Percentiles rank a stretch among this genome's conserved stretches.
These are phyloP conservation scores for Sarocladium kiliense DNA, from an alignment of 2,329 filamentous ascomycete genomes.

Conservation along the genomic window DNA sequence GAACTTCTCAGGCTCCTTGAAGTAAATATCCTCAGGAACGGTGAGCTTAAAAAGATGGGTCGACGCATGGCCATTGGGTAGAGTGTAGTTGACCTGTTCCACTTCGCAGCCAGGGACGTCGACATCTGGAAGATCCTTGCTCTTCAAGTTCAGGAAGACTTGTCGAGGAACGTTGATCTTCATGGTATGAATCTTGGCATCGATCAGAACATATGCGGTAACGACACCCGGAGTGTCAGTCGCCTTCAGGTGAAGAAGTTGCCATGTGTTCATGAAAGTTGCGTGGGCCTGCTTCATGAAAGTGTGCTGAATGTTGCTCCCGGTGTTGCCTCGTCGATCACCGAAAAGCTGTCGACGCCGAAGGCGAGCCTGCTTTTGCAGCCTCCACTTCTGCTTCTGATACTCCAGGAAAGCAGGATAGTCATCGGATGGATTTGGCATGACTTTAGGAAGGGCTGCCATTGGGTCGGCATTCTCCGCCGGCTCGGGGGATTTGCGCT, in stretches of 20 bases:
- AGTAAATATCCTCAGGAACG: conserved; percentile 82
- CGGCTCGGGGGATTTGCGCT: conserved; percentile 69
- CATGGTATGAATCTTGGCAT: conserved; percentile 81
- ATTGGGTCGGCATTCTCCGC: conserved; percentile 70
- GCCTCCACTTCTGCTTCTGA: conserved; percentile 98
- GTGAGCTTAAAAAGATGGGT: conserved; percentile 92
- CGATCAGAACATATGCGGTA: conserved; percentile 84
- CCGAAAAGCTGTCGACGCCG: conserved; percentile 89
- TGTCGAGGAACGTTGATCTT: conserved; percentile 86
- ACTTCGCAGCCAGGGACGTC: conserved; percentile 81
- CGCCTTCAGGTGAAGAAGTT: conserved; percentile 79
- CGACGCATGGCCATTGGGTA: conserved; percentile 92
- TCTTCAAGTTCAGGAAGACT: conserved; percentile 87
- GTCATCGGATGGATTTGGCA: conserved; percentile 81
- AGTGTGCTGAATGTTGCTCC: conserved; percentile 56
- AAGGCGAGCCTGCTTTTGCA: conserved; percentile 84
- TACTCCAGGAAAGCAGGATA: conserved; percentile 87
- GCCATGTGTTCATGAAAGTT: conserved; percentile 90
- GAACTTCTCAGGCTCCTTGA: conserved; percentile 79
- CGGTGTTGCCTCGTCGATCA: conserved; percentile 56
- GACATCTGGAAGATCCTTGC: conserved; percentile 80
- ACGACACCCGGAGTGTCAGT: conserved; percentile 85
- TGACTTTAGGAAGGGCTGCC: conserved; percentile 71
- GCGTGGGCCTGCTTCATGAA: conserved; percentile 92
- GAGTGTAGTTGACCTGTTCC: conserved; percentile 86